Conservation (phyloP, 1,284 basidiomycete genomes). For the Malassezia furfur region DNA sequence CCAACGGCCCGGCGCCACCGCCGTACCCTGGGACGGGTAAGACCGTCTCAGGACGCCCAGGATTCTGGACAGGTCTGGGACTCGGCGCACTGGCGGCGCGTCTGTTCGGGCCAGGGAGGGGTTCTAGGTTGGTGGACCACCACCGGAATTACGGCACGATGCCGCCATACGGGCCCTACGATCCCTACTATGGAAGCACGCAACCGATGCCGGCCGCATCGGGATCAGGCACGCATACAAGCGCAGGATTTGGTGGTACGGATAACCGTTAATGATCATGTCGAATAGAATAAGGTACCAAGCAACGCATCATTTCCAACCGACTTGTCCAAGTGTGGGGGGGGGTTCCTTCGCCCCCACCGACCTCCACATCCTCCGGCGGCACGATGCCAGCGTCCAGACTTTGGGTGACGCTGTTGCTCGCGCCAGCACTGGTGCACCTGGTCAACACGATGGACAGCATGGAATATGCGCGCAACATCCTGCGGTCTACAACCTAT, state of each 20-base stretch:
- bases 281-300: neutral
- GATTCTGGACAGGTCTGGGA: constrained; percentile 10
- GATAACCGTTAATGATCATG: constrained; percentile 7
- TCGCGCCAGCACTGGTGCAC: too few species aligned
- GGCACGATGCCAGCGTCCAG: neutral
- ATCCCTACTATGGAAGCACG: constrained; percentile 5
- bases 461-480: neutral
- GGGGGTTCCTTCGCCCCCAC: too few species aligned
- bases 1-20: constrained; percentile 4
- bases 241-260: constrained; percentile 12
- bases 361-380: neutral
- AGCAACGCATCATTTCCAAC: neutral
- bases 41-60: neutral
- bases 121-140: neutral
- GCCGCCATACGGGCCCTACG: constrained; percentile 6
- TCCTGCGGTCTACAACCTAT: neutral
- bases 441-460: neutral
- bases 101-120: neutral
- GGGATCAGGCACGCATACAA: neutral
- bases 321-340: neutral
- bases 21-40: neutral
- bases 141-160: constrained; percentile 10
- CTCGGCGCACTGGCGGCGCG: constrained; percentile 8
- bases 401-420: too few species aligned
- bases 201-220: neutral